Base-by-base conservation (phyloP, 2,329 filamentous ascomycete genomes). In the Fusarium secorum region DNA sequence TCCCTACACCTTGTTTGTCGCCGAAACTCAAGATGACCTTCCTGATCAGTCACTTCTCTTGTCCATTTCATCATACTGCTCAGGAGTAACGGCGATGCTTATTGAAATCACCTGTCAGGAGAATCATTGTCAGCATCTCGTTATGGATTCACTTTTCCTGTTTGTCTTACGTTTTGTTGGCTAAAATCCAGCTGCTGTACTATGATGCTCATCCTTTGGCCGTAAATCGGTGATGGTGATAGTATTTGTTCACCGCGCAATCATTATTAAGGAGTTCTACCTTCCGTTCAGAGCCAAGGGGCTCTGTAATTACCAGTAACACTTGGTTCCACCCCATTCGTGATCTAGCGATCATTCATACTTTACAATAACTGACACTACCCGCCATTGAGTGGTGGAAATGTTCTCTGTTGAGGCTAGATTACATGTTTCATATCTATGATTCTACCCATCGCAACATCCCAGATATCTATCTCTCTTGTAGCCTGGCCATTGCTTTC, bases 381-480 rank as follows among this genome's bases (percentile, higher is more conserved):
- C 9, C 10, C 5, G 4, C 6, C 6, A 22, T 17, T 7, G 7
- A 41, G 39, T 22, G 15, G 1, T 4, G 17, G 17, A 24, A 11
- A 5, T 6, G 14, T 1, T 17, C 17, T 20, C 11, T 10, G 7
- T n/a, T n/a, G 20, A 13, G 14, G 26, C 26, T 30, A 30, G 4
- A n/a, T 1, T 17, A 4, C 2, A 5, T 2, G 44, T 17, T 30
- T 3, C 7, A 2, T 22, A 17, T 9, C 5, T 17, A 11, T 5
- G 10, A 1, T 48, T 17, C 10, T 17, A 22, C 20, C 20, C 0
- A 30, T 17, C 7, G 3, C 4, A 3, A 46, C 7, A 11, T n/a
- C 14, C 3, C 10, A 5, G 2, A 6, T 13, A 9, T 48, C 28
- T 48, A 48, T 17, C 20, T 22, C 2, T 8, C 11, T 2, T 30